Evolutionary conservation across 2,329 filamentous ascomycete species (phyloP), one percentile per base, ranked within the genome.

Genomic region (Aspergillus viridinutans): DNA sequence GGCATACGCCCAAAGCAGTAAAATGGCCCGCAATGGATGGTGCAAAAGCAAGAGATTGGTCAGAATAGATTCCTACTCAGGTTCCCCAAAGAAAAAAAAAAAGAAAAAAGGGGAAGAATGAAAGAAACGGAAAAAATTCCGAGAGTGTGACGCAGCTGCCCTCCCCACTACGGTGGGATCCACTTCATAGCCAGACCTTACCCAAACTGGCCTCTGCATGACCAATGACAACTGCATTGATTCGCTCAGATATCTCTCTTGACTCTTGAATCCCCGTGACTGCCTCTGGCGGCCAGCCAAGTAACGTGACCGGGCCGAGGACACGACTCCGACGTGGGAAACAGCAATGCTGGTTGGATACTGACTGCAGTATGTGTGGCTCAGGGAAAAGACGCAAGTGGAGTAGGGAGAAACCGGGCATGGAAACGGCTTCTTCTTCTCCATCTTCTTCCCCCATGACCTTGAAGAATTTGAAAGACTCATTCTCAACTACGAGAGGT

Each of bases 241-340:
- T 61, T 52, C 50, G 47, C 43, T 54, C 35, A 29, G 28, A 29
- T 29, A 28, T 49, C 21, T 23, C 32, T 40, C 35, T 54, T 54
- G 32, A 25, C 53, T 50, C 20, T 49, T 47, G 17, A 45, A 40
- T 48, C 29, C 29, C 47, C 21, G 54, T 54, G 48, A 58, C 26
- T 54, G 58, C 43, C 43, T 35, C 52, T 53, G 52, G 56, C 52
- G 57, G 55, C 52, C 54, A 59, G 20, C 47, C 42, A 26, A 58
- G 58, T 65, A 65, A 66, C 65, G 64, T 67, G 65, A 67, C 64
- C 64, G 64, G 65, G 60, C 65, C 65, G 64, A 67, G 52, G 49
- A 26, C 50, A 48, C 40, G 26, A 56, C 55, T 53, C 51, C 51
- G 59, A 32, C 35, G 53, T 54, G 55, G 48, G 20, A 35, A 29